A percentile compares a stretch with the other conserved stretches of the same genome.
Evolutionary conservation across 208 protist species (phyloP).

Genomic region (Phytomonas serpens): DNA sequence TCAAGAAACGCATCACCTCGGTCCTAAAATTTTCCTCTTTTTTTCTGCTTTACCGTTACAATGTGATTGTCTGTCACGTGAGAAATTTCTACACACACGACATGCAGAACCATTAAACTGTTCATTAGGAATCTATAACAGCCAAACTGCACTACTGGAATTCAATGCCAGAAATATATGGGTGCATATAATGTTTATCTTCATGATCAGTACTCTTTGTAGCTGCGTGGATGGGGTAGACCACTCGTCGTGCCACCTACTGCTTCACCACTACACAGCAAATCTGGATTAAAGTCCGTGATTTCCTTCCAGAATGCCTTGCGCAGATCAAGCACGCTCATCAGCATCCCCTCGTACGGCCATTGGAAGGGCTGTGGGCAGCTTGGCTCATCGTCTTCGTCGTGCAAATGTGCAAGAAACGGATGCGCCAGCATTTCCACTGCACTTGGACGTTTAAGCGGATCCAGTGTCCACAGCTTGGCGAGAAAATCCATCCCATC

Average conservation of each 20-base stretch:
- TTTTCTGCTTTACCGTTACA: neutral
- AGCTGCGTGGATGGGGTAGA: neutral
- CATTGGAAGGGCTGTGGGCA: constrained; percentile 59
- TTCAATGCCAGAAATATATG: neutral
- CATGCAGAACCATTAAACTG: neutral
- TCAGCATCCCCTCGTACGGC: constrained; percentile 63
- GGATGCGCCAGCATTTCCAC: constrained; percentile 78
- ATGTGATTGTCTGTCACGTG: neutral
- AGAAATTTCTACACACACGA: neutral
- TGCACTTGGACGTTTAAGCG: constrained; percentile 61
- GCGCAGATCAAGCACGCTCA: constrained; percentile 60
- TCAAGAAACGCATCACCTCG: neutral
- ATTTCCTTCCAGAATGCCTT: constrained; percentile 87
- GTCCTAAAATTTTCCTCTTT: too few relatives aligned
- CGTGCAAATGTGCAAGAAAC: constrained; percentile 74
- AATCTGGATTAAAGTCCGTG: constrained; percentile 60
- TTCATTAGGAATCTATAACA: neutral
- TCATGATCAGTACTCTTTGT: neutral
- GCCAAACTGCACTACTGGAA: neutral
- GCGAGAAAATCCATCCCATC: constrained; percentile 73
- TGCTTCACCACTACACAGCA: constrained; percentile 10
- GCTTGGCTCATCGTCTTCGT: constrained; percentile 71
- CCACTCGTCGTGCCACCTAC: neutral
- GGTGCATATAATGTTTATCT: neutral
- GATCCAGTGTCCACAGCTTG: constrained; percentile 76